A percentile compares a stretch with the other conserved stretches of the same genome.
phyloP scores from a whole-genome alignment of 495 filamentous ascomycete species.

The Trichoderma virens region DNA sequence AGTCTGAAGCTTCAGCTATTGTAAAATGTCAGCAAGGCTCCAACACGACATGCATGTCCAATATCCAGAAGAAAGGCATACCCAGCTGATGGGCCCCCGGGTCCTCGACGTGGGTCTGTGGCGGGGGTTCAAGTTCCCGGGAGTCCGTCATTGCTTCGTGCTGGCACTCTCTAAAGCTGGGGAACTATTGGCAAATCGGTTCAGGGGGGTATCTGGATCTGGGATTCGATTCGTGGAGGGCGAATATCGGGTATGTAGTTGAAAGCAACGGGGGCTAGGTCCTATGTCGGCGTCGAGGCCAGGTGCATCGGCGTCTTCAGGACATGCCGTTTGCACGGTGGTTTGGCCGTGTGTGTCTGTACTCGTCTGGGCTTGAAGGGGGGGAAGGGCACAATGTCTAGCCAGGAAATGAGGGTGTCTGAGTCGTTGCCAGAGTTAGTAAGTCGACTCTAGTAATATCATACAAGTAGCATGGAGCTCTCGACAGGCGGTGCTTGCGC shows the following conservation, averaged over 20 bases:
- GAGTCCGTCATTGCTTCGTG: neutral
- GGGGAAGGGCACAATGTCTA: neutral
- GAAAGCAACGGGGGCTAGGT: neutral
- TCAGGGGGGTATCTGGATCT: neutral
- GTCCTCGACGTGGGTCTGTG: conserved; percentile 59
- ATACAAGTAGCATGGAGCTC: conserved; percentile 6
- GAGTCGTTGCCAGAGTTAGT: neutral
- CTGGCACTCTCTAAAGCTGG: neutral
- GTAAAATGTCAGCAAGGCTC: conserved; percentile 13
- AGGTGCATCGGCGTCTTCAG: neutral
- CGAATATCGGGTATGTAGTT: neutral
- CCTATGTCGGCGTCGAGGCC: conserved; percentile 5
- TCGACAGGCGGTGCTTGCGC: neutral
- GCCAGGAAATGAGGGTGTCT: neutral
- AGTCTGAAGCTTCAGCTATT: conserved; percentile 52
- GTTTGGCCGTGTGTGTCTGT: neutral
- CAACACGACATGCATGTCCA: neutral
- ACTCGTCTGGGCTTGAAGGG: neutral
- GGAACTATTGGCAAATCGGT: neutral
- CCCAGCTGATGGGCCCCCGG: conserved; percentile 77
- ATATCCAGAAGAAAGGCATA: conserved; percentile 30
- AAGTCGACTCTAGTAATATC: neutral
- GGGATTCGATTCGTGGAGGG: neutral
- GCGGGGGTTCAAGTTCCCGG: conserved; percentile 52
- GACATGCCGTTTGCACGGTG: neutral